Base-by-base conservation (phyloP, 805 yeast species). In the Torulaspora gathmanii region DNA sequence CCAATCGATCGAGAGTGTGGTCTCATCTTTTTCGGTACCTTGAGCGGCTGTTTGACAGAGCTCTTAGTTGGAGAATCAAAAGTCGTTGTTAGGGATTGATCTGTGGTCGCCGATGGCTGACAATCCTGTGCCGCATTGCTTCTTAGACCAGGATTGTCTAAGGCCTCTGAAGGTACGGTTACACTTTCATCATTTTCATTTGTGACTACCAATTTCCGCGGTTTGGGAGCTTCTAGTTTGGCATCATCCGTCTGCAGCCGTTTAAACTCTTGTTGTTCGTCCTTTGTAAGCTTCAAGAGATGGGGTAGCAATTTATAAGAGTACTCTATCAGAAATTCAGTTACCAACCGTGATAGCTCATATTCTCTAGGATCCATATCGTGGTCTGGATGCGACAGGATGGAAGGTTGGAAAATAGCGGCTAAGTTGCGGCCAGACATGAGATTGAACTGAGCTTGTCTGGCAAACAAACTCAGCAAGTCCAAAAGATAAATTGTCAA, bases 331-430 rank as follows among this genome's bases (percentile, higher is more conserved):
- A 93, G 74, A 53, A 91, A 89, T 59, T 90, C 95, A 20, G 93
- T 83, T 27, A 87, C 96, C 6, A 80, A 74, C 53, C 90, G 88
- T 4, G 95, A 86, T 28, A 88, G 68, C 10, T 86, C 91, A 67
- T 90, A 90, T 65, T 93, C 97, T 26, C 81, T 87, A 1, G 97
- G 97, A 33, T 83, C 79, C 82, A 91, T 79, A 61, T 90, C 96
- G 64, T 93, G 97, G 53, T 75, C 77, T 4, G 96, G 95, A 64
- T 91, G 98, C 8, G 95, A 85, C 42, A 93, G 71, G 13, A 93
- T 80, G n/a, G 96, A 86, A 3, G 99, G 98, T 68, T 93, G 99
- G 70, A 93, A 93, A 46, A 93, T 86, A 1, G 98, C 96, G 1
- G 98, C 95, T 52, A 93, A 70, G 62, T 93, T 93, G 56, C 88